Evolutionary conservation across 306 rosid genomes (phyloP).

Genomic region (Medicago lupulina): DNA sequence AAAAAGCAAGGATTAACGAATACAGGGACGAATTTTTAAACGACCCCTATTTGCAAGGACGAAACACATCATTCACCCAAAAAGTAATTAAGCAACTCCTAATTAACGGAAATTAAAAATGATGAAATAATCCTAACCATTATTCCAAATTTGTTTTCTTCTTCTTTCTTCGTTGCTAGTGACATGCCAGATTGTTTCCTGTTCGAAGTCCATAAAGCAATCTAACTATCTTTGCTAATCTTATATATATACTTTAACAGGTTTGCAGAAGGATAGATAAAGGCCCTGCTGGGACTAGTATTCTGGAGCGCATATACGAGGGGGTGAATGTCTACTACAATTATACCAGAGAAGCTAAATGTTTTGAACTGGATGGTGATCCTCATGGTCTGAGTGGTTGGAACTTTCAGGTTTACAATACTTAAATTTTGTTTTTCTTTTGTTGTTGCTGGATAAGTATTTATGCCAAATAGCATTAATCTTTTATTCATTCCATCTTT

Average conservation of each 20-base stretch:
- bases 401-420: constrained; percentile 76
- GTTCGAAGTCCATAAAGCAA: no score
- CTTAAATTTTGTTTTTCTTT: constrained; percentile 25
- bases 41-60: no score
- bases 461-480: constrained; percentile 5
- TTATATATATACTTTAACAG: constrained; percentile 36
- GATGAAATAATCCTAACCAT: not conserved
- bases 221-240: no score
- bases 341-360: constrained; percentile 67
- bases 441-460: constrained; percentile 18
- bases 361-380: constrained; percentile 75
- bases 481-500: constrained; percentile 27
- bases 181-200: no score
- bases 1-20: no score
- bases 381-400: constrained; percentile 86
- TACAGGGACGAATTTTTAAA: no score
- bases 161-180: not conserved
- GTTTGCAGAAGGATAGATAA: constrained; percentile 73
- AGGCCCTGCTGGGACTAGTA: constrained; percentile 59
- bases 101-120: not conserved
- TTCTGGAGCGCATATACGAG: constrained; percentile 68
- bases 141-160: not conserved
- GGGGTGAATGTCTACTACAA: constrained; percentile 77
- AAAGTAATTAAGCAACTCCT: not conserved
- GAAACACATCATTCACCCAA: no score